Evolutionary conservation across 2,329 filamentous ascomycete genomes (phyloP), one percentile per base, ranked within the genome.

Genomic region (Hymenotorrendiella dingleyae): DNA sequence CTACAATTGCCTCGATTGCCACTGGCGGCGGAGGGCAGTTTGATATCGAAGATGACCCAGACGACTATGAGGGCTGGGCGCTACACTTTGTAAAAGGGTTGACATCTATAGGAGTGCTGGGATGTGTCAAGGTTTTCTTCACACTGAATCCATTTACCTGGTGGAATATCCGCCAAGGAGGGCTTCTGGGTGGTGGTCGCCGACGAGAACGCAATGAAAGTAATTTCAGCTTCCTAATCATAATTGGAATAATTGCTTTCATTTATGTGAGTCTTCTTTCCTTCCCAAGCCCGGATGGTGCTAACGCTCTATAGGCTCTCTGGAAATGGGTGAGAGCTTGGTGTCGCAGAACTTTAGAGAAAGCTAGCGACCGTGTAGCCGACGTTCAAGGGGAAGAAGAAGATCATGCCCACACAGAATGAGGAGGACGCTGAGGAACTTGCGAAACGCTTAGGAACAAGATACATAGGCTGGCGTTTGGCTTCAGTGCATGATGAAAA

Each of bases 71-170:
- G 1, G 77, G 79, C 1, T 97, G 91, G 91, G 56, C 71, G 6
- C 80, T 86, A 54, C 93, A 98, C 61, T 93, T 96, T 54, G 50
- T 85, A 45, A 96, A 96, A 64, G 93, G 93, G 0, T 73, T 96
- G 53, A 82, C 91, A n/a, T 91, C 87, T 4, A 74, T 97, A 37
- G 93, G 93, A 6, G 68, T 97, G 6, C 68, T 97, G 14, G 90
- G 91, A 0, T 85, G 94, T 47, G 62, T 89, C 43, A 95, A 95
- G 64, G 83, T 84, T 21, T 70, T 94, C 40, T 66, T 94, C 37
- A 76, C 81, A 12, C 70, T 89, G 59, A 82, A 78, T 14, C 80
- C 91, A 2, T 89, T 82, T 68, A 76, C 87, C 41, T 88, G 82
- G 76, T 84, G 80, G 70, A 84, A 86, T 43, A 59, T 94, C 35